phyloP scores from a whole-genome alignment of 2,329 filamentous ascomycete genomes.

The Phyllachora maydis region DNA sequence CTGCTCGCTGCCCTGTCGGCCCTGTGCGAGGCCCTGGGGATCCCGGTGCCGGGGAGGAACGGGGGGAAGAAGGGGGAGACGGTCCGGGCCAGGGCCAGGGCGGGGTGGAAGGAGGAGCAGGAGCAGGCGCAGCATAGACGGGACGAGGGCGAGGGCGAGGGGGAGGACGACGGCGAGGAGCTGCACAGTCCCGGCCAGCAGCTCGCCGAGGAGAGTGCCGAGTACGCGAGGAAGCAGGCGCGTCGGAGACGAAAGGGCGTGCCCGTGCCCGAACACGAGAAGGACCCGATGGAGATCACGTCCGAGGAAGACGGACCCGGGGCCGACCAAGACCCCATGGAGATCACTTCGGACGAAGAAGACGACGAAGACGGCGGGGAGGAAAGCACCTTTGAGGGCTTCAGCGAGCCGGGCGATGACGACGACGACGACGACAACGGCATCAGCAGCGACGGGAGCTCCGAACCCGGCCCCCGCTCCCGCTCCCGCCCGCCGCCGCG shows the following conservation, averaged over 20 bases:
- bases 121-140: conserved; percentile 6
- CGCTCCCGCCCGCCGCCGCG: conserved; percentile 3
- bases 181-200: background rate
- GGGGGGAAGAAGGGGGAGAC: conserved; percentile 5
- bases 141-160: conserved; percentile 4
- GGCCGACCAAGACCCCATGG: conserved; percentile 4
- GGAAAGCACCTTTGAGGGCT: too few species aligned
- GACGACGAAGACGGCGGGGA: conserved; percentile 12
- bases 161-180: conserved; percentile 6
- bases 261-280: conserved; percentile 3
- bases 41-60: conserved; percentile 23
- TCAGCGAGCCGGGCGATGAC: conserved; percentile 6
- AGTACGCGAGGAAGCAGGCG: too few species aligned
- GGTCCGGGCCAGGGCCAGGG: conserved; percentile 3
- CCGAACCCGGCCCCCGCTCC: too few species aligned
- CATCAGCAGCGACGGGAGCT: too few species aligned
- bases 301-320: conserved; percentile 5
- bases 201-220: conserved; percentile 4
- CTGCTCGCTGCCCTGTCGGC: conserved; percentile 24
- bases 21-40: conserved; percentile 25
- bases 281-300: conserved; percentile 12
- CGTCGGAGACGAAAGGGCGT: conserved; percentile 11
- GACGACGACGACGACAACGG: conserved; percentile 13
- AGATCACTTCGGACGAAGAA: conserved; percentile 10
- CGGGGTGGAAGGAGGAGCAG: conserved; percentile 3